Percentiles rank a stretch among this genome's conserved stretches.
Conservation (phyloP, 306 rosid genomes). For the Canavalia gladiata region DNA sequence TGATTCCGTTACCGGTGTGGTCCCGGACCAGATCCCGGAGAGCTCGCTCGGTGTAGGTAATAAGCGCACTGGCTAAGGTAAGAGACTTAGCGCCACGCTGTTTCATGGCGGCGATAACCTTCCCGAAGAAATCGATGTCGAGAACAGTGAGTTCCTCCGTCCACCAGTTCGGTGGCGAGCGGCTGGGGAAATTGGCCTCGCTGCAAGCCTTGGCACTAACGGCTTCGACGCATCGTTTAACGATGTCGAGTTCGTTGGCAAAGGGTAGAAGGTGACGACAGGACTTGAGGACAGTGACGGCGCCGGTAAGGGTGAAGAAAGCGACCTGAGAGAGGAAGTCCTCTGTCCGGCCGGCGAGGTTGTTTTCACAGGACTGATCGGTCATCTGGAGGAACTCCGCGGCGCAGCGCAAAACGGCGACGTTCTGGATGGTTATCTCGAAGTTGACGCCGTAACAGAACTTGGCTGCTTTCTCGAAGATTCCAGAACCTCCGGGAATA, state of each 20-base stretch:
- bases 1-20: constrained; percentile 60
- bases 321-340: constrained; percentile 74
- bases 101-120: constrained; percentile 65
- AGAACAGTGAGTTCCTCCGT: constrained; percentile 72
- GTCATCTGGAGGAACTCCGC: constrained; percentile 83
- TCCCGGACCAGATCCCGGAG: constrained; percentile 77
- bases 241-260: constrained; percentile 63
- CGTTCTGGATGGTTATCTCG: constrained; percentile 79
- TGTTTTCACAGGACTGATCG: constrained; percentile 61
- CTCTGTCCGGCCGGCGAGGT: constrained; percentile 72
- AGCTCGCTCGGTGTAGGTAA: constrained; percentile 69
- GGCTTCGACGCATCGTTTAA: constrained; percentile 71
- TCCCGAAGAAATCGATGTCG: constrained; percentile 61
- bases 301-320: constrained; percentile 68
- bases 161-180: constrained; percentile 87
- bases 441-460: constrained; percentile 90
- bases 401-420: constrained; percentile 77
- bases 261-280: constrained; percentile 68
- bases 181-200: constrained; percentile 79
- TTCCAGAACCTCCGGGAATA: constrained; percentile 80
- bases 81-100: constrained; percentile 58
- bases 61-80: constrained; percentile 60
- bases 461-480: constrained; percentile 87
- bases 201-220: constrained; percentile 66
- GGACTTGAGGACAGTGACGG: constrained; percentile 72